phyloP scores from a whole-genome alignment of 352 stramenopile species.

The Phytophthora hybrid region DNA sequence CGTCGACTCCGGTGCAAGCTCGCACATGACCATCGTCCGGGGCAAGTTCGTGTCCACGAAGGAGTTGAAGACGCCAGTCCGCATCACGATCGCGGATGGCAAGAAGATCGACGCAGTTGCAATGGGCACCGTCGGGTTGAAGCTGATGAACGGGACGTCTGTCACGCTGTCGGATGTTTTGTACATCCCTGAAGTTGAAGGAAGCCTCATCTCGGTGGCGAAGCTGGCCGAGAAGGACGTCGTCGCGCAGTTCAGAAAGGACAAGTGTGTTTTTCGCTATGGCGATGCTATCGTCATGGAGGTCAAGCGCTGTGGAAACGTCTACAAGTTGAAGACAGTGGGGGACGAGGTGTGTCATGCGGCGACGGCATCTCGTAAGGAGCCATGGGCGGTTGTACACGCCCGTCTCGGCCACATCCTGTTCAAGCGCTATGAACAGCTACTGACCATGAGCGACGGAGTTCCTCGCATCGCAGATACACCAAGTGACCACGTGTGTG shows the following conservation, averaged over 20 bases:
- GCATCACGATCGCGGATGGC: slow-evolving; percentile 4
- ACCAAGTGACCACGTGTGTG: too few relatives aligned
- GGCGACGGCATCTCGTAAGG: neutral
- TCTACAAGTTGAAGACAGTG: slow-evolving; percentile 33
- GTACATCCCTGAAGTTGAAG: slow-evolving; percentile 25
- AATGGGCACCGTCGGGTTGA: slow-evolving; percentile 19
- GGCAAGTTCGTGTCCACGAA: too few relatives aligned
- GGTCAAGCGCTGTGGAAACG: slow-evolving; percentile 17
- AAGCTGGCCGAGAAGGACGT: slow-evolving; percentile 31
- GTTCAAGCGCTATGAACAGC: too few relatives aligned
- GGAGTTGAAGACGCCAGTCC: too few relatives aligned
- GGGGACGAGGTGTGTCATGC: slow-evolving; percentile 21
- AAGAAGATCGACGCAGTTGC: slow-evolving; percentile 32
- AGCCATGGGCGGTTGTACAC: too few relatives aligned
- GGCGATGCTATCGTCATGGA: slow-evolving; percentile 21
- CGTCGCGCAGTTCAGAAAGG: slow-evolving; percentile 11
- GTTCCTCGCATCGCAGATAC: too few relatives aligned
- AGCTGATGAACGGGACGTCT: slow-evolving; percentile 21
- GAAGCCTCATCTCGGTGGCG: neutral
- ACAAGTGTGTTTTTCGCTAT: slow-evolving; percentile 8
- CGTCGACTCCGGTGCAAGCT: too few relatives aligned
- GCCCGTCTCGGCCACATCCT: too few relatives aligned
- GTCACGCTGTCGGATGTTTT: slow-evolving; percentile 20
- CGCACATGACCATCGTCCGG: too few relatives aligned
- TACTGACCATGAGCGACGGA: too few relatives aligned